Base-by-base conservation (phyloP, 495 filamentous ascomycete species). In the Aspergillus nidulans region DNA sequence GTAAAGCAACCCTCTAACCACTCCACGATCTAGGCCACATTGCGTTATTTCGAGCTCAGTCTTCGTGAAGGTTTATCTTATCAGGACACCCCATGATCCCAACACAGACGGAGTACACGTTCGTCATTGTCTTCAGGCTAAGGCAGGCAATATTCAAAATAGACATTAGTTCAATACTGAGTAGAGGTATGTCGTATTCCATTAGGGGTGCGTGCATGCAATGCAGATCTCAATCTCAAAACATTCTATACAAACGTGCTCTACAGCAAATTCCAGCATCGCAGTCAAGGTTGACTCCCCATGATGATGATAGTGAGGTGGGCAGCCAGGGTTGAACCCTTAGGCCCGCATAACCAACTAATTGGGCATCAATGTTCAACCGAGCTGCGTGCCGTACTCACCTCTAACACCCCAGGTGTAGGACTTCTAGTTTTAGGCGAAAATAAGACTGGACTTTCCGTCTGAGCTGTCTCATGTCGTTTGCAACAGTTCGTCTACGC, bases 331-430 rank as follows among this genome's bases (percentile, higher is more conserved):
- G 34, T 13, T 52, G 34, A 42, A 32, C 49, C 49, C 48, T 50
- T 15, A 39, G 21, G 15, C 15, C 15, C 19, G 30, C 32, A 38
- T 26, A 41, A 40, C 19, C 24, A 20, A 15, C 38, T 25, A 18
- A 52, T 52, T 52, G 49, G 49, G 49, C 49, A 52, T 42, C 49
- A 52, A 52, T 8, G 4, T 2, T n/a, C 4, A 18, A 20, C n/a
- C n/a, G n/a, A n/a, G n/a, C n/a, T n/a, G n/a, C n/a, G 20, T 24
- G 3, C 40, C 40, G 20, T 3, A 6, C n/a, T 13, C n/a, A 7
- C 26, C 26, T 28, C 26, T 28, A 28, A 23, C 18, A 12, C 4
- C 19, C 21, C 21, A 51, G 32, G 12, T n/a, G 19, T 23, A n/a
- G n/a, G n/a, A n/a, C n/a, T n/a, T n/a, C n/a, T n/a, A n/a, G n/a